phyloP scores from a whole-genome alignment of 306 rosid genomes.

The Lathyrus oleraceus region DNA sequence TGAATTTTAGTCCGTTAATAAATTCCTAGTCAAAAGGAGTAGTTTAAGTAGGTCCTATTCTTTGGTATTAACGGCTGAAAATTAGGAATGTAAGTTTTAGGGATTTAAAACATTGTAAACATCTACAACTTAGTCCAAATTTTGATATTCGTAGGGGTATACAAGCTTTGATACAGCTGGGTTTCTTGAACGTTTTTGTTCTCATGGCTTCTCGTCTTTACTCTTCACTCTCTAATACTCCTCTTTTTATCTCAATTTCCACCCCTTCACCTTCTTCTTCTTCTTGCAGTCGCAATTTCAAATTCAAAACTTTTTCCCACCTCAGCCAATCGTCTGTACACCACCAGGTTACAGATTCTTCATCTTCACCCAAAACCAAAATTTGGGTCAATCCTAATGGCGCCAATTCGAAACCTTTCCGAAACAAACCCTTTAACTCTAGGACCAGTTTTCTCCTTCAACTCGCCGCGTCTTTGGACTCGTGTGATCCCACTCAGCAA shows the following conservation, averaged over 20 bases:
- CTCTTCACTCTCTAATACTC: background rate
- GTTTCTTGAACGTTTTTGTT: too few species aligned
- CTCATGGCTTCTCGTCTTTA: too few species aligned
- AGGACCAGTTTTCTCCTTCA: slow-evolving; percentile 55
- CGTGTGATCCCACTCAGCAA: slow-evolving; percentile 45
- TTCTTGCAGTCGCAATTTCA: slow-evolving; percentile 19
- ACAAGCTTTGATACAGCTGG: too few species aligned
- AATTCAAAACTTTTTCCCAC: slow-evolving; percentile 29
- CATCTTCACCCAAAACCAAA: slow-evolving; percentile 45
- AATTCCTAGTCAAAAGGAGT: too few species aligned
- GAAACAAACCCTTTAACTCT: slow-evolving; percentile 44
- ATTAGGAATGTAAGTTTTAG: too few species aligned
- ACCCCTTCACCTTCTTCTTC: slow-evolving; percentile 24
- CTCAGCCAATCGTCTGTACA: slow-evolving; percentile 26
- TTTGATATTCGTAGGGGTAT: too few species aligned
- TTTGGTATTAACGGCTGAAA: too few species aligned
- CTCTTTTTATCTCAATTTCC: slow-evolving; percentile 33
- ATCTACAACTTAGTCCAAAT: too few species aligned
- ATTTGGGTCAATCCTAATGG: slow-evolving; percentile 82
- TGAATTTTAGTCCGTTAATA: too few species aligned
- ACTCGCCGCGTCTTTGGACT: slow-evolving; percentile 55
- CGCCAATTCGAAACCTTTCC: slow-evolving; percentile 60
- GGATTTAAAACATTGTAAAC: too few species aligned
- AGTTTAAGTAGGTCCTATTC: too few species aligned
- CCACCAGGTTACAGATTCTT: slow-evolving; percentile 41